Evolutionary conservation across 768 basidiomycete genomes (phyloP).

Genomic region (Phallus indusiatus): DNA sequence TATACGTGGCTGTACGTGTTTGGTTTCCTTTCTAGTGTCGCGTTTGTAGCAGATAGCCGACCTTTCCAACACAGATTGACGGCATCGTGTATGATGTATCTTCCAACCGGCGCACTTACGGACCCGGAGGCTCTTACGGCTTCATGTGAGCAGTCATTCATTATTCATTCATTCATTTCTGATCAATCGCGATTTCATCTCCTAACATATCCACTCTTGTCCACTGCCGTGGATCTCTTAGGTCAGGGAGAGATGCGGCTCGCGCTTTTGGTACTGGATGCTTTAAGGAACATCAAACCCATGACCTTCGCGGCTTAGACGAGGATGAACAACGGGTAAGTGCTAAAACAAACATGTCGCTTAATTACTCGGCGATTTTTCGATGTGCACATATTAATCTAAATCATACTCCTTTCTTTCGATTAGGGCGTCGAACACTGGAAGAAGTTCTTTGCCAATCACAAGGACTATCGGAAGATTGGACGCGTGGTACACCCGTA

Average conservation of each 20-base stretch:
- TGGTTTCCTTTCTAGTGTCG: slow-evolving; percentile 10
- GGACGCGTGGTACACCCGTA: slow-evolving; percentile 46
- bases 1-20: slow-evolving; percentile 73
- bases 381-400: slow-evolving; percentile 2
- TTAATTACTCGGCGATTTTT: neutral
- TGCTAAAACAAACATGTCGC: slow-evolving; percentile 6
- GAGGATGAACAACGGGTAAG: slow-evolving; percentile 63
- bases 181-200: slow-evolving; percentile 1
- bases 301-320: slow-evolving; percentile 78
- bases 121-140: slow-evolving; percentile 80
- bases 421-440: slow-evolving; percentile 72
- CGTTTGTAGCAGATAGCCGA: neutral
- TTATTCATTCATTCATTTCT: neutral
- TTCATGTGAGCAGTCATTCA: slow-evolving; percentile 40
- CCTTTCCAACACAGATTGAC: slow-evolving; percentile 51
- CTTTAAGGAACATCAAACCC: slow-evolving; percentile 82
- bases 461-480: slow-evolving; percentile 69
- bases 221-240: slow-evolving; percentile 20
- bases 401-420: neutral
- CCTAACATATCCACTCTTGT: slow-evolving; percentile 8
- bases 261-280: slow-evolving; percentile 91
- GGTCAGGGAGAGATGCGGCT: slow-evolving; percentile 83
- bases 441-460: slow-evolving; percentile 82
- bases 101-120: slow-evolving; percentile 66
- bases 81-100: slow-evolving; percentile 91